phyloP scores from a whole-genome alignment of 306 rosid species.

The Neltuma alba region DNA sequence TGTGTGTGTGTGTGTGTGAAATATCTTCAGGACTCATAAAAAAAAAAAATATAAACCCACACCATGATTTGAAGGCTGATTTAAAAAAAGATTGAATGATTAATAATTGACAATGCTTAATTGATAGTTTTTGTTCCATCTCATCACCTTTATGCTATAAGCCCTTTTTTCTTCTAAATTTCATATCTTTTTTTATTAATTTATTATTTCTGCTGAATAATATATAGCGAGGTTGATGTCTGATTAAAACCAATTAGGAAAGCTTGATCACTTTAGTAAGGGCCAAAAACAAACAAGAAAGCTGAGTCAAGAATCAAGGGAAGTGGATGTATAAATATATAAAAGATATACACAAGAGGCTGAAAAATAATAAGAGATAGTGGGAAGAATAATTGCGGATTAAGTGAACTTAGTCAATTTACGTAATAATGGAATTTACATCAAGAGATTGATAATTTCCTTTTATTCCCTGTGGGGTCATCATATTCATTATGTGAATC shows the following conservation, averaged over 20 bases:
- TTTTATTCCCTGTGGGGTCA: background rate
- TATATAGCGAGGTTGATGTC: background rate
- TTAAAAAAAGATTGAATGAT: background rate
- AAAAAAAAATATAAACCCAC: background rate
- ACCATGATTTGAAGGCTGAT: background rate
- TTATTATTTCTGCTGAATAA: no score
- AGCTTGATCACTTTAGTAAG: background rate
- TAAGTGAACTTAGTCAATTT: constrained; percentile 8
- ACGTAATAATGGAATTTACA: background rate
- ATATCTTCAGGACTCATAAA: background rate
- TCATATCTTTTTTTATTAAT: no score
- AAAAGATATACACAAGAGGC: background rate
- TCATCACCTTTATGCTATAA: background rate
- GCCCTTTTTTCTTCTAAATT: background rate
- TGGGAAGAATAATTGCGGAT: constrained; percentile 8
- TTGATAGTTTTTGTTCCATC: background rate
- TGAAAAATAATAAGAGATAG: background rate
- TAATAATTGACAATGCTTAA: background rate
- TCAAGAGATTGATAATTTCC: background rate
- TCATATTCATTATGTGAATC: no score
- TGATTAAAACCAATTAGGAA: background rate
- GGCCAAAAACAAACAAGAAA: background rate
- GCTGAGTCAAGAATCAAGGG: background rate
- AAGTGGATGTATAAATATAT: background rate
- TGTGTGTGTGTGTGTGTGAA: no score